These are phyloP conservation scores for Sideroxylon spinosum DNA, from an alignment of 179 eudicot genomes.

Conservation along the genomic window DNA sequence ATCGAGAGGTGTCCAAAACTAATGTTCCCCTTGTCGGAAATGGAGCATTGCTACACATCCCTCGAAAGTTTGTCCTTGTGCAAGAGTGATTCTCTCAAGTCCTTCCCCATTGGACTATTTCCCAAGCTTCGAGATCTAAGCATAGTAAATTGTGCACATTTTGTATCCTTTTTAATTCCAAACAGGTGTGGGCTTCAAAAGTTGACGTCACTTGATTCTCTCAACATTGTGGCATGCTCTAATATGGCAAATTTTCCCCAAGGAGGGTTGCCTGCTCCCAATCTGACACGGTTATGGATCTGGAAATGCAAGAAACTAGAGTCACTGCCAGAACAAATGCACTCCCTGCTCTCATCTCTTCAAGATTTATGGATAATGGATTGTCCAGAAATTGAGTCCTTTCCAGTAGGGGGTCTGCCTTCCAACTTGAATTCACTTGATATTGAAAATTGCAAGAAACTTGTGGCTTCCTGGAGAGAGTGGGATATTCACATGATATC, in stretches of 20 bases:
- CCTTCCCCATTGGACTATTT: neutral
- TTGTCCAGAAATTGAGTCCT: conserved; percentile 10
- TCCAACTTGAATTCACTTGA: neutral
- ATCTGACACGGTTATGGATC: neutral
- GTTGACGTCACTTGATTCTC: neutral
- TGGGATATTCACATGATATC: conserved; percentile 9
- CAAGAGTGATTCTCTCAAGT: neutral
- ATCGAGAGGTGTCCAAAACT: neutral
- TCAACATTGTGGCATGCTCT: neutral
- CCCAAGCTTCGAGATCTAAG: neutral
- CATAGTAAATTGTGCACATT: neutral
- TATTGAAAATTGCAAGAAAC: neutral
- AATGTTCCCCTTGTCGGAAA: neutral
- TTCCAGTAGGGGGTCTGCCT: conserved; percentile 3
- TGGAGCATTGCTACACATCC: neutral
- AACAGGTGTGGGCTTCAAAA: neutral
- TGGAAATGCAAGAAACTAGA: neutral
- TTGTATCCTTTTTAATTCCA: neutral
- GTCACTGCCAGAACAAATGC: conserved; percentile 1
- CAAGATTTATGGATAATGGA: neutral
- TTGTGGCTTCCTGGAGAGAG: neutral
- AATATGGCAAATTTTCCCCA: conserved; percentile 2
- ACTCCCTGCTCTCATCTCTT: conserved; percentile 8
- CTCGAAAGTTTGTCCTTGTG: neutral
- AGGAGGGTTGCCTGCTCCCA: conserved; percentile 14